A percentile compares a stretch with the other conserved stretches of the same genome.
These are phyloP conservation scores for Atractiella rhizophila DNA, from an alignment of 768 basidiomycete species.

Conservation along the genomic window DNA sequence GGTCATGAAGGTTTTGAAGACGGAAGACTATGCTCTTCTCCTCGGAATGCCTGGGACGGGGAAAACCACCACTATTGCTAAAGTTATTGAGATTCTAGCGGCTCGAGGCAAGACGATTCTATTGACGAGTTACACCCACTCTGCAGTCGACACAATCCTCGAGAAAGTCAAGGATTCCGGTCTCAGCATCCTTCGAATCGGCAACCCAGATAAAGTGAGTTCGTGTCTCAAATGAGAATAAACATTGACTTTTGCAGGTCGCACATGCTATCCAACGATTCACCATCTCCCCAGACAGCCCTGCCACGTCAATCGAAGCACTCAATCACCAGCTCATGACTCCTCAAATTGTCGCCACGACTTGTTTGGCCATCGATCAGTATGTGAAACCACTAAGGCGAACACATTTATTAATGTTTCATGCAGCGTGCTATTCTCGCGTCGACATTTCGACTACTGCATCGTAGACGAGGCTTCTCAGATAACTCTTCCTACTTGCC, in stretches of 20 bases:
- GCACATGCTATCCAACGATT: conserved; percentile 54
- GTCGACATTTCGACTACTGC: conserved; percentile 76
- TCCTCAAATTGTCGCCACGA: conserved; percentile 85
- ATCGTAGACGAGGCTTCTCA: conserved; percentile 97
- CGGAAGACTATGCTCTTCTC: conserved; percentile 71
- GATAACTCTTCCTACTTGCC: conserved; percentile 79
- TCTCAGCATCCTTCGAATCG: conserved; percentile 55
- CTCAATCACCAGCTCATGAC: conserved; percentile 57
- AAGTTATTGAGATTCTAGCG: conserved; percentile 56
- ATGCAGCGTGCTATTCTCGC: conserved; percentile 50
- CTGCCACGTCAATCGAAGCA: conserved; percentile 47
- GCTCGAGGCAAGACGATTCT: conserved; percentile 61
- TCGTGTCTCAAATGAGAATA: neutral
- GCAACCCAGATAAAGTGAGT: conserved; percentile 68
- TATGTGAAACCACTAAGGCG: conserved; percentile 25
- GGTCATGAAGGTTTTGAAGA: conserved; percentile 43
- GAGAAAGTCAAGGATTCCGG: conserved; percentile 43
- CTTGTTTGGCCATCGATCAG: conserved; percentile 84
- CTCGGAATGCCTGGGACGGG: conserved; percentile 98
- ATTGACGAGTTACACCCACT: conserved; percentile 83
- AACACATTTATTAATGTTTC: neutral
- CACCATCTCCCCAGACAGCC: conserved; percentile 35
- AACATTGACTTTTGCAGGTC: conserved; percentile 28
- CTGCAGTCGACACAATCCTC: conserved; percentile 91
- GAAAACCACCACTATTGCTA: conserved; percentile 82